A percentile compares a stretch with the other conserved stretches of the same genome.
Conservation (phyloP, 495 filamentous ascomycete genomes). For the Hapsidospora chrysogenum region DNA sequence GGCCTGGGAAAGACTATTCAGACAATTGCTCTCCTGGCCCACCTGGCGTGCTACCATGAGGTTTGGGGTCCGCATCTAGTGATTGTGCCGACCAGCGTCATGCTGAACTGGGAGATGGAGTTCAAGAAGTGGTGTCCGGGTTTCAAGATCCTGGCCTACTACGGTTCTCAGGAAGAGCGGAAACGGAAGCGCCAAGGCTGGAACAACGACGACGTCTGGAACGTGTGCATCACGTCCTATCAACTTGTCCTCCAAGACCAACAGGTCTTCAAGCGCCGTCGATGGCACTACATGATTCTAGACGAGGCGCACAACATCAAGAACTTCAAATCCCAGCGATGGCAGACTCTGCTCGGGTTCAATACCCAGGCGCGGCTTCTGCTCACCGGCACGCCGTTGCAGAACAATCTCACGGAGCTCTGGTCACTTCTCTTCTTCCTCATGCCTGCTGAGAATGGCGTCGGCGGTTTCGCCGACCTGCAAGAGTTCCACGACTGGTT, state of each 20-base stretch:
- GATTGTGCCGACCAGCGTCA: conserved; percentile 93
- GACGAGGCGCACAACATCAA: conserved; percentile 99
- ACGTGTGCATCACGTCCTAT: conserved; percentile 94
- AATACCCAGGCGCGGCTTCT: conserved; percentile 74
- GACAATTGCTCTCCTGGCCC: conserved; percentile 86
- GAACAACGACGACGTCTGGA: conserved; percentile 81
- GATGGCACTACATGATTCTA: conserved; percentile 96
- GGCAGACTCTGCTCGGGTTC: conserved; percentile 88
- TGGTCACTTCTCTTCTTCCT: conserved; percentile 97
- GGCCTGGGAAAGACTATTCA: conserved; percentile 98
- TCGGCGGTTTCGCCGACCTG: conserved; percentile 76
- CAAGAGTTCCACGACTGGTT: conserved; percentile 91
- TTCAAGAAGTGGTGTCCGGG: conserved; percentile 99
- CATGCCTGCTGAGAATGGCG: conserved; percentile 74
- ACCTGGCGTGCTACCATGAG: conserved; percentile 78
- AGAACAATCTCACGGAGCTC: conserved; percentile 92
- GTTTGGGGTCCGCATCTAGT: conserved; percentile 95
- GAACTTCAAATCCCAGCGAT: conserved; percentile 93
- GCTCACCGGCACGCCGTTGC: conserved; percentile 86
- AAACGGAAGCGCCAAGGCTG: conserved; percentile 80
- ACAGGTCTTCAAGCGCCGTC: conserved; percentile 77
- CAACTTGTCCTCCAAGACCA: conserved; percentile 90
- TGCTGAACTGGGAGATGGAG: conserved; percentile 99
- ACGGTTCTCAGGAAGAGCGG: conserved; percentile 82
- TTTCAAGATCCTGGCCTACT: conserved; percentile 97